Evolutionary conservation across 352 stramenopile genomes (phyloP).

Genomic region (Phytophthora melonis): DNA sequence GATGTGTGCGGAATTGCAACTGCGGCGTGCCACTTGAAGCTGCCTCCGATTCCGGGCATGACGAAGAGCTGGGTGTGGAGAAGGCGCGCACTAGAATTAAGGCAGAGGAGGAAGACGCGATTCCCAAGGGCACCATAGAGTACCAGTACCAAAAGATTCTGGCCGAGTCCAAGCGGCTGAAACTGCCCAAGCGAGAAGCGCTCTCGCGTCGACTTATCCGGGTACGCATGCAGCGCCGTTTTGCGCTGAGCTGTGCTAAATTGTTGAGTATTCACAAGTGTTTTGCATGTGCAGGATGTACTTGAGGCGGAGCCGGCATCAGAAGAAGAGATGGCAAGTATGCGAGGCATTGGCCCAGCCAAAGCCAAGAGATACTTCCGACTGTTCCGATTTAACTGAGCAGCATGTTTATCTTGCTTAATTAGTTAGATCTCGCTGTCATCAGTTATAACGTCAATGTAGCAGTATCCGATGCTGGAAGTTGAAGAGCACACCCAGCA

Average conservation of each 20-base stretch:
- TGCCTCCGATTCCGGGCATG: constrained; percentile 5
- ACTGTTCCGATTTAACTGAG: constrained; percentile 49
- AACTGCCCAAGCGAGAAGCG: constrained; percentile 65
- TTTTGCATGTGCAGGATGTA: constrained; percentile 47
- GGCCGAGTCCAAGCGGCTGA: constrained; percentile 46
- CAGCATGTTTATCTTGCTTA: not conserved
- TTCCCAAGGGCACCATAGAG: constrained; percentile 51
- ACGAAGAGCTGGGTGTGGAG: constrained; percentile 18
- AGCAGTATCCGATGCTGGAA: too few relatives aligned
- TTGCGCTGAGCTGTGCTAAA: too few relatives aligned
- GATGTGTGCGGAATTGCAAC: constrained; percentile 69
- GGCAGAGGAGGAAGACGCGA: constrained; percentile 8
- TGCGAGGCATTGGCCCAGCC: constrained; percentile 60
- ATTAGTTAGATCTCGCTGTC: too few relatives aligned
- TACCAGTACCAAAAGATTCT: constrained; percentile 72
- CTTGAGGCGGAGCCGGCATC: constrained; percentile 50
- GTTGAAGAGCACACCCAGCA: too few relatives aligned
- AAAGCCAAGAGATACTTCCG: constrained; percentile 68
- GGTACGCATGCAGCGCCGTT: constrained; percentile 39
- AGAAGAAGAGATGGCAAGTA: constrained; percentile 68
- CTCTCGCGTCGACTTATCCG: constrained; percentile 59
- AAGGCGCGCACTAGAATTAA: not conserved
- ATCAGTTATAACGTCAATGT: too few relatives aligned
- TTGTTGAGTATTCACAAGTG: not conserved
- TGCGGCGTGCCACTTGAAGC: constrained; percentile 46